Base-by-base conservation (phyloP, 2,329 filamentous ascomycete species). In the Gremmenia infestans region DNA sequence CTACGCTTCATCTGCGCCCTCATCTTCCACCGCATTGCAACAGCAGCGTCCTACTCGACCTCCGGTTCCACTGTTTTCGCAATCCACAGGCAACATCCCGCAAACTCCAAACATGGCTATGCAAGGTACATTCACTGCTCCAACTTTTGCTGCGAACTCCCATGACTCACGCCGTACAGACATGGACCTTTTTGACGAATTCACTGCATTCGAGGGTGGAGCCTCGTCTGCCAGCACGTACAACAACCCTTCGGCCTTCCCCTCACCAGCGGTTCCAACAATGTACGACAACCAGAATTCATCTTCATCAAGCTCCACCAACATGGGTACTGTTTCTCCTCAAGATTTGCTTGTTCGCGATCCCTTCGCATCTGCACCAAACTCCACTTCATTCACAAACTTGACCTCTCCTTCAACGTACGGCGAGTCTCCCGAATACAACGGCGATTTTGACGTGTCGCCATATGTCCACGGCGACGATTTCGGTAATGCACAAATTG, bases 381-480 rank as follows among this genome's bases (percentile, higher is more conserved):
- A 89, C 68, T 96, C 91, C 2, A 81, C 86, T 48, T 85, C 89
- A 36, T 84, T 94, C 69, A 96, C 91, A 37, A 85, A 91, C 61
- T 70, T 96, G 72, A 96, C 91, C 55, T 94, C 91, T 58, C 91
- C 91, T 46, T 89, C 88, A n/a, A 78, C 84, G 55, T 86, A 84
- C 67, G 81, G 88, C 68, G 88, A 86, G 66, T 95, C 90, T 52
- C 90, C 90, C 11, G 87, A 84, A 56, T 85, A 87, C 67, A 72
- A 72, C 59, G 86, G 89, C 65, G 81, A 79, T 69, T 90, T 85
- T 66, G 85, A 94, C 67, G 85, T 88, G 17, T 96, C 91, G 50
- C 91, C 91, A 48, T 82, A 87, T 71, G 89, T 92, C 72, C 79
- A 79, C 57, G 77, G 73, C 60, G 77, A 87, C 47, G 60, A 66